A percentile compares a stretch with the other conserved stretches of the same genome.
Conservation (phyloP, 2,329 filamentous ascomycete species). For the Cladosporium sp. region DNA sequence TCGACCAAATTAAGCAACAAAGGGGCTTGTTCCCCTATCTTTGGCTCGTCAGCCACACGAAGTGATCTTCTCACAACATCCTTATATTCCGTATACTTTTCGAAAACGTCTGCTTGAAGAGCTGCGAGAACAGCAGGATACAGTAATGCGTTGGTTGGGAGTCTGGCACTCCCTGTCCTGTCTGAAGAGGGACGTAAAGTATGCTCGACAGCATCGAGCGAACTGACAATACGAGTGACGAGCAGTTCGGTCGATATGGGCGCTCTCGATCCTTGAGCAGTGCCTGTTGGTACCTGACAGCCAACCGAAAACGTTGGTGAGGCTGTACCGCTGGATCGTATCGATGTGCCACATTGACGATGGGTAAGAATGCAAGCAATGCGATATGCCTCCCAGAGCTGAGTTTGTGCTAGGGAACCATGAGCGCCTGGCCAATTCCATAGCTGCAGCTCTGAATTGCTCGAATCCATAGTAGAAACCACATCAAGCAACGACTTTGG, state of each 20-base stretch:
- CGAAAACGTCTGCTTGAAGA: background rate
- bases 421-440: background rate
- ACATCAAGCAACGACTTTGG: background rate
- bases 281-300: background rate
- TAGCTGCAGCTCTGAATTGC: background rate
- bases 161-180: background rate
- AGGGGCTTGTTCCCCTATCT: background rate
- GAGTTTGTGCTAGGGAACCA: background rate
- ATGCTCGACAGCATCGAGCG: background rate
- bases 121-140: background rate
- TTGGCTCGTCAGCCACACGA: background rate
- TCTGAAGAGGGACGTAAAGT: background rate
- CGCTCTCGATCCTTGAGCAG: background rate
- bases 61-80: background rate
- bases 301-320: background rate
- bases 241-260: background rate
- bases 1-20: background rate
- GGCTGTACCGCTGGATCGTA: background rate
- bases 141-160: background rate
- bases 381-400: background rate
- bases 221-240: background rate
- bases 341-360: background rate
- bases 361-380: background rate
- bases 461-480: background rate
- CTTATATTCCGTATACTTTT: background rate